These are phyloP conservation scores for Metschnikowia lunata DNA, from an alignment of 805 yeast species.

Conservation along the genomic window DNA sequence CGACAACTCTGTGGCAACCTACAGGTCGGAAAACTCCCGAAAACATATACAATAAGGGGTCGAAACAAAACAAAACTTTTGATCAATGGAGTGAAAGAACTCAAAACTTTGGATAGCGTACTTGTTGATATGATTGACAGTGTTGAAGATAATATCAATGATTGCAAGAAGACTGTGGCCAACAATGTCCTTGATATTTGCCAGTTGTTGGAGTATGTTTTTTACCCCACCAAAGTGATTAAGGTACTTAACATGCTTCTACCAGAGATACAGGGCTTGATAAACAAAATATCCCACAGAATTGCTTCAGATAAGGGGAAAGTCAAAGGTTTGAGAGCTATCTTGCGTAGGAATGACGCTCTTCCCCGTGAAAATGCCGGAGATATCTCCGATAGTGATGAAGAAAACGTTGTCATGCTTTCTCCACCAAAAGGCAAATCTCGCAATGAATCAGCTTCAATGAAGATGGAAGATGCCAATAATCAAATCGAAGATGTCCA, in stretches of 20 bases:
- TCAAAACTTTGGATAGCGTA: constrained; percentile 58
- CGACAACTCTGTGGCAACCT: constrained; percentile 87
- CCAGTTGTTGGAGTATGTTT: constrained; percentile 57
- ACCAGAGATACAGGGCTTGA: constrained; percentile 4
- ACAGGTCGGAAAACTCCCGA: constrained; percentile 35
- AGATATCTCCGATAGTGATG: constrained; percentile 3
- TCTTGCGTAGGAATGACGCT: constrained; percentile 12
- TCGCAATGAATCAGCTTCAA: not conserved
- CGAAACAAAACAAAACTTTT: constrained; percentile 9
- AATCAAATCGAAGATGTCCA: not conserved
- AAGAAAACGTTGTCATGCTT: not conserved
- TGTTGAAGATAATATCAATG: constrained; percentile 46
- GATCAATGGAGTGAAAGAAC: constrained; percentile 21
- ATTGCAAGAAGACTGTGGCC: constrained; percentile 46
- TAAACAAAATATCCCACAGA: not conserved
- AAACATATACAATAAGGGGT: constrained; percentile 5
- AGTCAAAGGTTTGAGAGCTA: not conserved
- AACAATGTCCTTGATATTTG: constrained; percentile 55
- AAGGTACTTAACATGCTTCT: constrained; percentile 39
- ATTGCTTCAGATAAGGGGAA: constrained; percentile 1
- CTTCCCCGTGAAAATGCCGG: constrained; percentile 20
- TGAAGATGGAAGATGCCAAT: not conserved
- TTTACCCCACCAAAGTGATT: constrained; percentile 50
- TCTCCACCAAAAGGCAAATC: too few relatives aligned
- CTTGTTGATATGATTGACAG: constrained; percentile 58